Conservation (phyloP, 257 asterid species). For the Linderniella brevidens region DNA sequence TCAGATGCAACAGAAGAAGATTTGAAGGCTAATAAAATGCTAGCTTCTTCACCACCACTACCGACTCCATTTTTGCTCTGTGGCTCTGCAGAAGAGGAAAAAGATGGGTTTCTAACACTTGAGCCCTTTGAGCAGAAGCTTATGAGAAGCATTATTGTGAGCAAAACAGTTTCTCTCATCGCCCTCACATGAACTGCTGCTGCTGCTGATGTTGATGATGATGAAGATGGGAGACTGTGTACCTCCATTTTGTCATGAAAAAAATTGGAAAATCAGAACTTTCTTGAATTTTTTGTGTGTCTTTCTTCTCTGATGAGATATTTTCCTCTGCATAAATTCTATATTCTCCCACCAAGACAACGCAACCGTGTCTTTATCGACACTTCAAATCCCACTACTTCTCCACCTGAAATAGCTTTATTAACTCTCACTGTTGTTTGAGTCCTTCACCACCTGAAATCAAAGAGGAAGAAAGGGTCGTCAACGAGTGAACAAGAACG, state of each 20-base stretch:
- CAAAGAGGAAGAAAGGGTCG: neutral
- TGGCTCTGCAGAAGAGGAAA: neutral
- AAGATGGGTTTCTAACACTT: slow-evolving; percentile 21
- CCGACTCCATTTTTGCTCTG: too few species aligned
- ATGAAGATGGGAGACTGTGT: slow-evolving; percentile 9
- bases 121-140: slow-evolving; percentile 21
- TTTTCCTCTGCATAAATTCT: slow-evolving; percentile 13
- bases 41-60: too few species aligned
- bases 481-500: neutral
- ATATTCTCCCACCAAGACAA: neutral
- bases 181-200: slow-evolving; percentile 6
- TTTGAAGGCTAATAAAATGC: slow-evolving; percentile 41
- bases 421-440: neutral
- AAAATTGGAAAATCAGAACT: neutral
- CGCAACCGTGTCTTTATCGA: too few species aligned
- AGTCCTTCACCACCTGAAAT: neutral
- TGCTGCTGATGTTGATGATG: slow-evolving; percentile 7
- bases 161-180: slow-evolving; percentile 19
- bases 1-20: slow-evolving; percentile 45
- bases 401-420: neutral
- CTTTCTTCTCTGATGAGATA: slow-evolving; percentile 4
- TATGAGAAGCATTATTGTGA: slow-evolving; percentile 16
- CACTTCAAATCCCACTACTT: neutral
- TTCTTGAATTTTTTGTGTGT: slow-evolving; percentile 9
- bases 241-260: slow-evolving; percentile 18